Percentiles rank a stretch among this genome's conserved stretches.
These are phyloP conservation scores for Alternaria conjuncta DNA, from an alignment of 2,329 filamentous ascomycete genomes.

Conservation along the genomic window DNA sequence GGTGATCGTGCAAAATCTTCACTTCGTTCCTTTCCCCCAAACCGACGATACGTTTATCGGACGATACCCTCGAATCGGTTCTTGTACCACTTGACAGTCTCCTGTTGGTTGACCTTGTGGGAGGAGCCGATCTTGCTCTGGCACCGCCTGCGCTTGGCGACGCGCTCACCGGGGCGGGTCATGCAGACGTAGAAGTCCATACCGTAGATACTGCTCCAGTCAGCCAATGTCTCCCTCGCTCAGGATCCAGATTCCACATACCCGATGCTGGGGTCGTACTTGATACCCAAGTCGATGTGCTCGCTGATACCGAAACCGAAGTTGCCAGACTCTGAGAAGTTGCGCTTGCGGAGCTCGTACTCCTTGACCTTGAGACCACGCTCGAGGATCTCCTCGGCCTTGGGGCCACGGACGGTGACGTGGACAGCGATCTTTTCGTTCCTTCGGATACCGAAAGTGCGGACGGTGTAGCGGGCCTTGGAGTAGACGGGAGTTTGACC, in stretches of 20 bases:
- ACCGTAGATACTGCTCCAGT: conserved; percentile 56
- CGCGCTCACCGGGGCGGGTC: conserved; percentile 98
- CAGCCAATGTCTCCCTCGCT: conserved; percentile 20
- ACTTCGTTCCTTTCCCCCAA: conserved; percentile 33
- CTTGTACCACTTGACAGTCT: conserved; percentile 99
- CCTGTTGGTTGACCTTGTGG: conserved; percentile 92
- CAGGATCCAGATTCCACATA: conserved; percentile 26
- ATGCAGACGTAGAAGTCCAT: conserved; percentile 99
- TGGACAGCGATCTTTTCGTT: conserved; percentile 98
- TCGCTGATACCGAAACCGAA: conserved; percentile 99
- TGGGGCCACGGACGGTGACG: conserved; percentile 98
- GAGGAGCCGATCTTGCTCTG: conserved; percentile 83
- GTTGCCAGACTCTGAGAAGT: conserved; percentile 96
- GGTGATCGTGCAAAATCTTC: conserved; percentile 44
- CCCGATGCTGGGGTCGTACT: conserved; percentile 58
- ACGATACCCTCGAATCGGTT: conserved; percentile 97
- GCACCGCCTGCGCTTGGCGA: conserved; percentile 90
- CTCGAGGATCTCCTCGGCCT: conserved; percentile 99
- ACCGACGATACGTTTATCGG: conserved; percentile 71
- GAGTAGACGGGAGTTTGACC: conserved; percentile 99
- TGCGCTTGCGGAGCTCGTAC: conserved; percentile 98
- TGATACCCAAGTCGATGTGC: conserved; percentile 99
- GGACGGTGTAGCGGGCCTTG: conserved; percentile 99
- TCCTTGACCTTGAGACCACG: conserved; percentile 99
- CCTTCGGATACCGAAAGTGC: conserved; percentile 99